Conservation (phyloP, 441 rosid genomes). For the Adansonia rubrostipa region DNA sequence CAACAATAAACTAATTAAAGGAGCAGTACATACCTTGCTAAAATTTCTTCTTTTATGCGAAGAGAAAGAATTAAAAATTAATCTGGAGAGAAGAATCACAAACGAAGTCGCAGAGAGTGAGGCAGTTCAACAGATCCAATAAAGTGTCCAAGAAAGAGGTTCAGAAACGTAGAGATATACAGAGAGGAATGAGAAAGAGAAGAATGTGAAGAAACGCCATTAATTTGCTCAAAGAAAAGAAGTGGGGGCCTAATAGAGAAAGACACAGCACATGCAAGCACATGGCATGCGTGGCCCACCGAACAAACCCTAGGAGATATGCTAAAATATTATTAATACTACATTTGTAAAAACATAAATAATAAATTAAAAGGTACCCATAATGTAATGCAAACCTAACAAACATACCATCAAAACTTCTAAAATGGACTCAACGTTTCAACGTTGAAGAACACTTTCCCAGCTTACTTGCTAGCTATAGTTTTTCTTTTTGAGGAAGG, state of each 20-base stretch:
- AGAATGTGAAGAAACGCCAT: conserved; percentile 30
- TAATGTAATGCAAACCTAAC: too few relatives aligned
- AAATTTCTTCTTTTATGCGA: background rate
- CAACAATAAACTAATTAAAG: background rate
- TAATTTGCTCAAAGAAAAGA: conserved; percentile 61
- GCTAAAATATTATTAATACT: too few relatives aligned
- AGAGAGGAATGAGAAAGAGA: conserved; percentile 30
- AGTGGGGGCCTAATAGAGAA: conserved; percentile 72
- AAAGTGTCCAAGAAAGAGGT: conserved; percentile 35
- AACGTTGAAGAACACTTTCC: too few relatives aligned
- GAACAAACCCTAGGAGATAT: conserved; percentile 40
- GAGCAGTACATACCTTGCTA: conserved; percentile 6
- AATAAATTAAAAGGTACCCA: too few relatives aligned
- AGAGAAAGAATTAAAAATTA: conserved; percentile 2
- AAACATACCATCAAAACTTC: too few relatives aligned
- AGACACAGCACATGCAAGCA: conserved; percentile 94
- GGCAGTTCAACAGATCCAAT: conserved; percentile 23
- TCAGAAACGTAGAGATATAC: conserved; percentile 33
- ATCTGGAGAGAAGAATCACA: conserved; percentile 17
- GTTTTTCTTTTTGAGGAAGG: too few relatives aligned
- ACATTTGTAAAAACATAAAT: too few relatives aligned
- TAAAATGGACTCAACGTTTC: too few relatives aligned
- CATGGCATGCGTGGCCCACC: conserved; percentile 80
- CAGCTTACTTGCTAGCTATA: too few relatives aligned
- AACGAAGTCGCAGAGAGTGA: conserved; percentile 35